Evolutionary conservation across 2,329 filamentous ascomycete species (phyloP).

Genomic region (Sporothrix brunneoviolacea): DNA sequence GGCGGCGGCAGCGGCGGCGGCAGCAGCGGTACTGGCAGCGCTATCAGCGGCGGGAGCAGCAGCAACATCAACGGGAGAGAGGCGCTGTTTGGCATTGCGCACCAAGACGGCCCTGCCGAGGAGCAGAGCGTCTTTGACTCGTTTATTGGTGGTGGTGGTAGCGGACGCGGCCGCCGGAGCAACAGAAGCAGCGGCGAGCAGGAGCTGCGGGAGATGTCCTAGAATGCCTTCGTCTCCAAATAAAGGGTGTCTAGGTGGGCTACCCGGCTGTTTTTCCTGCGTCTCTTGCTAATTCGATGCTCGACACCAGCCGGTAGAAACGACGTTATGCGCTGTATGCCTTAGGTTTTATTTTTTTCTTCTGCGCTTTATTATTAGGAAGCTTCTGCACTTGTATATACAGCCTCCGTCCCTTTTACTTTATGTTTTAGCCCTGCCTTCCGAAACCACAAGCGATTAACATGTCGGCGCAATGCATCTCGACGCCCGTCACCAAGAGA

Average conservation of each 20-base stretch:
- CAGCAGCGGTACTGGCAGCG: neutral
- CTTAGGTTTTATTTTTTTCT: neutral
- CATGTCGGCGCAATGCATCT: too few relatives aligned
- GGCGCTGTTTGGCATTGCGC: constrained; percentile 11
- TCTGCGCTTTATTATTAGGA: too few relatives aligned
- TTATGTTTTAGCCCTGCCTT: too few relatives aligned
- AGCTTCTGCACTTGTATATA: too few relatives aligned
- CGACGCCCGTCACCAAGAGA: too few relatives aligned
- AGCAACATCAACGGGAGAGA: constrained; percentile 13
- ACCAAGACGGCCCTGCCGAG: neutral
- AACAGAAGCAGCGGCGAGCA: constrained; percentile 13
- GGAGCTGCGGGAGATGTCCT: constrained; percentile 18
- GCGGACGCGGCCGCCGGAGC: constrained; percentile 6
- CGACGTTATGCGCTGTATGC: neutral
- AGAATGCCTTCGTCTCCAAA: too few relatives aligned
- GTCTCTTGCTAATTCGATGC: too few relatives aligned
- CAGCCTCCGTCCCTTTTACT: too few relatives aligned
- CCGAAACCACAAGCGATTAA: too few relatives aligned
- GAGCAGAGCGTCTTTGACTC: constrained; percentile 10
- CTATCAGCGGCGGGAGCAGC: neutral
- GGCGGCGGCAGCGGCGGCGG: constrained; percentile 15
- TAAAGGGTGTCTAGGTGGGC: too few relatives aligned
- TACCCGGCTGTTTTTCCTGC: too few relatives aligned
- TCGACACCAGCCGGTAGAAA: too few relatives aligned
- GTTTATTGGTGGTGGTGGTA: constrained; percentile 4